Percentiles rank a stretch among this genome's conserved stretches.
phyloP scores from a whole-genome alignment of 441 rosid species.

The Biscutella auriculata region DNA sequence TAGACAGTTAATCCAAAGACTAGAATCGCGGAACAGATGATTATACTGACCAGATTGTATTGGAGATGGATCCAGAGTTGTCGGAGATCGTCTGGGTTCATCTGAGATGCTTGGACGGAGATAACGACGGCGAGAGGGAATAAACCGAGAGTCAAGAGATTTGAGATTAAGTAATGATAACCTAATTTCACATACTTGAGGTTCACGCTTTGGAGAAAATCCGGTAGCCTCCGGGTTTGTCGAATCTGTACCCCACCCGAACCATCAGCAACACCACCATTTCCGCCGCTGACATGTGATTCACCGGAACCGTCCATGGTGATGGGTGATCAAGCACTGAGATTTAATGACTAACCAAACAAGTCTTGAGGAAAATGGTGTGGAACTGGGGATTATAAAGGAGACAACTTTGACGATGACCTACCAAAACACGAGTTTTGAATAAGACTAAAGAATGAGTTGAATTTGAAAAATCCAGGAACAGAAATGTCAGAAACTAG shows the following conservation, averaged over 20 bases:
- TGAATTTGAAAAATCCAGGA: background rate
- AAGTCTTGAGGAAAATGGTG: background rate
- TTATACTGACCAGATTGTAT: constrained; percentile 43
- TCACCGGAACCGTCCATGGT: constrained; percentile 23
- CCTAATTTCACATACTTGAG: constrained; percentile 69
- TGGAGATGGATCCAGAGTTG: constrained; percentile 50
- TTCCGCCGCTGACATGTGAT: constrained; percentile 19
- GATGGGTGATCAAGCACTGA: no score
- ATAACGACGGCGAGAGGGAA: constrained; percentile 39
- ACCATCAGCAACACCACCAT: constrained; percentile 10
- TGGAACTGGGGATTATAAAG: constrained; percentile 15
- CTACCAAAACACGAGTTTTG: background rate
- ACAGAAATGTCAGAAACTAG: background rate
- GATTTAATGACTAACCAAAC: no score
- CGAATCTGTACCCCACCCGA: constrained; percentile 49
- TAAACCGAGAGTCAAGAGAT: constrained; percentile 41
- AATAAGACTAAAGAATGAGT: background rate
- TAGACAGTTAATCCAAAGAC: constrained; percentile 49
- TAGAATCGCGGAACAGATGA: constrained; percentile 36
- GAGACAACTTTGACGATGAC: constrained; percentile 21
- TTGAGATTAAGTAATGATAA: constrained; percentile 51
- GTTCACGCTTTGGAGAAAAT: constrained; percentile 69
- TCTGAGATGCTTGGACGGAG: constrained; percentile 40
- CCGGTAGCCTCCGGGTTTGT: constrained; percentile 39
- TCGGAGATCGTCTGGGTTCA: constrained; percentile 34